Evolutionary conservation across 257 asterid species (phyloP), one percentile per base, ranked within the genome.

Genomic region (Plectranthus barbatus): DNA sequence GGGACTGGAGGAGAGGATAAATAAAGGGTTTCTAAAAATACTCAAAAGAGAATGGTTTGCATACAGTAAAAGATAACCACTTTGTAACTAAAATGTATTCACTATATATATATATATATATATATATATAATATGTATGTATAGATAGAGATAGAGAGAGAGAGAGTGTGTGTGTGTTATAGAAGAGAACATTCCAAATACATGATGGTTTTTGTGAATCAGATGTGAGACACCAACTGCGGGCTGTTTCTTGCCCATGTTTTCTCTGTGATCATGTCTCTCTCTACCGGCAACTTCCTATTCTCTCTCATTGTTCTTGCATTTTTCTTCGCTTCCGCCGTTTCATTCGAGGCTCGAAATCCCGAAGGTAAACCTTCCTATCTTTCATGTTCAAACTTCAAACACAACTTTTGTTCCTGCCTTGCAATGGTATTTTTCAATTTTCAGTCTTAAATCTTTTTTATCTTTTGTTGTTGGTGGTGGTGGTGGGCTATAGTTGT

Each of bases 301-400:
- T n/a, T 74, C 39, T 47, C 60, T 62, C 48, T 81, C 72, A 51
- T 72, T 15, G 9, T 84, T 40, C 69, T 77, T 23, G 24, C 83
- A 46, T 64, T 70, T 60, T 76, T 55, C 73, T 57, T 77, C 57
- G 20, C 62, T 46, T 45, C 53, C n/a, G 71, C 75, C 20, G 20
- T 73, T 60, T 80, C 95, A 0, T 83, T 83, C 47, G 88, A 86
- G 72, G 80, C 84, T 24, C 75, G 95, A 1, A 92, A 89, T 75
- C 97, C 87, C 19, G 97, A 92, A 85, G 99, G 99, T 86, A 76
- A 1, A 13, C 19, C 7, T 48, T 20, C 54, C 18, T 2, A 1
- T 21, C 39, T 13, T 20, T 5, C 34, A 21, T 10, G 36, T 6
- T 24, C 2, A n/a, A 13, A 5, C 31, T 5, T 26, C 31, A 26